phyloP scores from a whole-genome alignment of 305 asterid genomes.

The Fraxinus baroniana region DNA sequence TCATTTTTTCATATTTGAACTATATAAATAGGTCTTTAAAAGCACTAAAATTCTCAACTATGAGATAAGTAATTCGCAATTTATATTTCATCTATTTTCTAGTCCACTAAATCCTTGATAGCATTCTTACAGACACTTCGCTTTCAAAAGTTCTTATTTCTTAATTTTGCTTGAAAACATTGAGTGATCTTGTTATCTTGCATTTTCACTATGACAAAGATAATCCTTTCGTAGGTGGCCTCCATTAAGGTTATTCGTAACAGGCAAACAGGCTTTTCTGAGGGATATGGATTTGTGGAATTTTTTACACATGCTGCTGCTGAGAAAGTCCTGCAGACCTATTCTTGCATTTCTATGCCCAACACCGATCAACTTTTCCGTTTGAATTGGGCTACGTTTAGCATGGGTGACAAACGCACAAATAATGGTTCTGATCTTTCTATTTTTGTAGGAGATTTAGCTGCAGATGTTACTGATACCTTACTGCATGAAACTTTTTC shows the following conservation, averaged over 20 bases:
- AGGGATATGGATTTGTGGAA: constrained; percentile 97
- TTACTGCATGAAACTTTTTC: constrained; percentile 47
- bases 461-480: constrained; percentile 53
- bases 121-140: not conserved
- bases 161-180: constrained; percentile 33
- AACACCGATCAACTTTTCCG: constrained; percentile 73
- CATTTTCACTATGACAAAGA: not conserved
- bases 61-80: not conserved
- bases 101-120: not conserved
- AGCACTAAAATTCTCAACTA: not conserved
- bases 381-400: constrained; percentile 54
- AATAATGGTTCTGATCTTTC: constrained; percentile 52
- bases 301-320: constrained; percentile 73
- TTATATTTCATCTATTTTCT: not conserved
- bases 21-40: not conserved
- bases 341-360: constrained; percentile 64
- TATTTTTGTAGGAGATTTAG: constrained; percentile 53
- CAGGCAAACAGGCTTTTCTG: constrained; percentile 84
- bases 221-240: constrained; percentile 56
- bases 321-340: constrained; percentile 74
- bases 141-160: not conserved
- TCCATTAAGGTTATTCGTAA: constrained; percentile 91
- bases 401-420: constrained; percentile 48
- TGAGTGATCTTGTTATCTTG: constrained; percentile 33
- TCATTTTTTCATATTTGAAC: not conserved